Evolutionary conservation across 306 rosid species (phyloP).

Genomic region (Casuarina cunninghamiana): DNA sequence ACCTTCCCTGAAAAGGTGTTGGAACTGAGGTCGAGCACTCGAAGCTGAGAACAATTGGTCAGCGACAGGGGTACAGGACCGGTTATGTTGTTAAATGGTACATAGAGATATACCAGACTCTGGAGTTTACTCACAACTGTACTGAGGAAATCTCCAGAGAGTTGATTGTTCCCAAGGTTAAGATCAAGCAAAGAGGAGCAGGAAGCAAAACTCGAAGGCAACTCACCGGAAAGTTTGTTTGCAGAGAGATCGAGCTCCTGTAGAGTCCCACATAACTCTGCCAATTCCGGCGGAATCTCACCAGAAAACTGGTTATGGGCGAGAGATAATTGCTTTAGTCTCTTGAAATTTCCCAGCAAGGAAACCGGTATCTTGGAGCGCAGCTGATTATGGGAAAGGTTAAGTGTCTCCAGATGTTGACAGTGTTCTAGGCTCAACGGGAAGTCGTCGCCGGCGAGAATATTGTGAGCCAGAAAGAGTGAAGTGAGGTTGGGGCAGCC

Average conservation of each 20-base stretch:
- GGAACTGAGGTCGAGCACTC: slow-evolving; percentile 62
- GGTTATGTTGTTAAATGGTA: slow-evolving; percentile 63
- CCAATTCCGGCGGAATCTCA: slow-evolving; percentile 49
- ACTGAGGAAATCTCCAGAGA: slow-evolving; percentile 49
- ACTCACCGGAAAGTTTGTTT: slow-evolving; percentile 51
- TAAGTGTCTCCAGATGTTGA: slow-evolving; percentile 42
- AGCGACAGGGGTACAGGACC: slow-evolving; percentile 59
- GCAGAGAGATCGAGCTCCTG: slow-evolving; percentile 56
- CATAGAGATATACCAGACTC: slow-evolving; percentile 43
- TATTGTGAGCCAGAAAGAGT: slow-evolving; percentile 44
- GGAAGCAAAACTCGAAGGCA: slow-evolving; percentile 48
- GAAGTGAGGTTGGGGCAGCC: slow-evolving; percentile 43
- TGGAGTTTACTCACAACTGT: slow-evolving; percentile 44
- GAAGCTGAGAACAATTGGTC: slow-evolving; percentile 47
- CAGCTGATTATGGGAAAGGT: slow-evolving; percentile 55
- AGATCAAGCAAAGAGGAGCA: slow-evolving; percentile 53
- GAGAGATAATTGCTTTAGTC: slow-evolving; percentile 45
- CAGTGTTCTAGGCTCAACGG: slow-evolving; percentile 47
- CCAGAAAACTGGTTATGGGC: slow-evolving; percentile 51
- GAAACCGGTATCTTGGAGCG: slow-evolving; percentile 41
- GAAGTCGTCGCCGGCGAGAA: slow-evolving; percentile 35
- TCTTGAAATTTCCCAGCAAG: slow-evolving; percentile 44
- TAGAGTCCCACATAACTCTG: slow-evolving; percentile 44
- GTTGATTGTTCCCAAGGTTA: slow-evolving; percentile 53
- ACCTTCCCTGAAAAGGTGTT: slow-evolving; percentile 50